Base-by-base conservation (phyloP, 2,329 filamentous ascomycete genomes). In the Orbilia brochopaga region DNA sequence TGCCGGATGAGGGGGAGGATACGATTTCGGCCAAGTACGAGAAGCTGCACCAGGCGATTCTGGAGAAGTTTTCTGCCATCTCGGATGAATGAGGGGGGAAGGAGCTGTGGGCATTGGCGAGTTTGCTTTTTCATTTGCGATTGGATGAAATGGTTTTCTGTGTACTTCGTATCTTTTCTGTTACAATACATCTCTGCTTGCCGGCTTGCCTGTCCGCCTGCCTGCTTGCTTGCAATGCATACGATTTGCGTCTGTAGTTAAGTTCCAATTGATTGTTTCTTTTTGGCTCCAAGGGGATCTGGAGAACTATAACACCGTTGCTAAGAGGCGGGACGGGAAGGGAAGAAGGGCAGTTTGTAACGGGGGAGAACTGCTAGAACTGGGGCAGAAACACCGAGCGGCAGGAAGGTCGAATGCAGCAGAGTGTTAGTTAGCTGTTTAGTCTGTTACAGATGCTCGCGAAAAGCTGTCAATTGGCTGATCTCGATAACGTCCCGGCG, bases 1-100 rank as follows among this genome's bases (percentile, higher is more conserved):
- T 76, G 74, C 94, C 94, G 4, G 86, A 85, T 57, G 90, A 99
- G 0, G 91, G 91, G 66, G 83, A 97, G 83, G 89, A 94, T 70
- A 85, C 80, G 69, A 85, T 99, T 74, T 63, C 64, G 19, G 13
- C 57, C 57, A 77, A 94, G 90, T 99, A 97, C 81, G 94, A 97
- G 85, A 88, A 87, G 77, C 87, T 97, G 77, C 85, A 94, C 77
- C 91, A 96, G 82, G 85, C 87, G 77, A 93, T 99, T 92, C 88
- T 90, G 77, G 94, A 99, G 83, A 96, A 96, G 83, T 99, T 99
- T 82, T 94, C 94, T 55, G 88, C 92, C 42, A 93, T 99, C 72
- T 87, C 91, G 79, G 94, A 99, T 81, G 93, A 97, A 85, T 99
- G 40, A 37, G 1, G 42, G 37, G n/a, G 60, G 17, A 35, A 44